Base-by-base conservation (phyloP, 2,329 filamentous ascomycete genomes). In the Arthroderma sp. region DNA sequence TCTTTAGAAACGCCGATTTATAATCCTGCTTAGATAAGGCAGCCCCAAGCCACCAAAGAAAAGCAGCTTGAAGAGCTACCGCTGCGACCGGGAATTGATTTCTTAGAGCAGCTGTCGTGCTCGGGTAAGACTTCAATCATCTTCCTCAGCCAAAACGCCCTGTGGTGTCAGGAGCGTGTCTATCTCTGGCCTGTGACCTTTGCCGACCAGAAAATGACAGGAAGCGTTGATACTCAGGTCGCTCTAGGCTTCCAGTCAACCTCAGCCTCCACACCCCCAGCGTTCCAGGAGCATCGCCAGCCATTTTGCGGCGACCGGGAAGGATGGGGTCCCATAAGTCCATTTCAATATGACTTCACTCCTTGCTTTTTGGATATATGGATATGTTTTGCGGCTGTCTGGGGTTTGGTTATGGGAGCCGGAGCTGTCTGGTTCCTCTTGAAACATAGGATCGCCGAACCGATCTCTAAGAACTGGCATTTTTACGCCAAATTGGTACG, bases 351-450 rank as follows among this genome's bases (percentile, higher is more conserved):
- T 65, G 91, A 98, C 68, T 87, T 98, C 58, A 96, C 91, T 10
- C 89, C 91, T 36, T 98, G 91, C 70, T 98, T 98, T 61, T 80
- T 96, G 56, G 93, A 98, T 62, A 77, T 94, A 22, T 88, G 86
- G 78, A 77, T 96, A 48, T 78, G 83, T 31, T 68, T 74, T 1
- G 84, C 94, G 29, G 85, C 86, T 6, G 73, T 72, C 9, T 93
- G 82, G 68, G 88, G 89, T 10, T 71, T 95, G 27, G 45, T 95
- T 27, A 74, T 82, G 51, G 91, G 91, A 47, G 73, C 79, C 5
- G 72, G 80, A 38, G 86, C 89, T 29, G 68, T 94, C 36, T 89
- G 82, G 78, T 85, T 85, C 70, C 70, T 96, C 43, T 62, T 87
- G 45, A 78, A 73, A 54, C 83, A 77, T 64, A 82, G 79, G 58